These are phyloP conservation scores for Diplogelasinospora grovesii DNA, from an alignment of 495 filamentous ascomycete species.

Conservation along the genomic window DNA sequence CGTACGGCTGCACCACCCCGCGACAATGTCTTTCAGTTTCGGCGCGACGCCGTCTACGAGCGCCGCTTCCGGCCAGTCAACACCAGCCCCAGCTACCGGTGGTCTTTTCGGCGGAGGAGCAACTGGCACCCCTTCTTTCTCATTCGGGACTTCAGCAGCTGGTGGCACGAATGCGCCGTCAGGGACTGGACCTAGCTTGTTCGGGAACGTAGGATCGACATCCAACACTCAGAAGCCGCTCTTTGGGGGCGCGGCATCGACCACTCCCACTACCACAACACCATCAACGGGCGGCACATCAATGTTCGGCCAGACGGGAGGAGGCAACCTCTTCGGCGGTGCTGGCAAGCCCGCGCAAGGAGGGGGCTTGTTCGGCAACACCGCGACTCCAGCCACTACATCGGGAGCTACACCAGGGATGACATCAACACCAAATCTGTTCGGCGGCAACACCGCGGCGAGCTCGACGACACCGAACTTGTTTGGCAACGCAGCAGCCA, in stretches of 20 bases:
- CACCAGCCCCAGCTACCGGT: constrained; percentile 30
- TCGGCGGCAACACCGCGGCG: constrained; percentile 30
- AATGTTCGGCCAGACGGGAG: no score
- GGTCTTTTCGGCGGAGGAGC: constrained; percentile 30
- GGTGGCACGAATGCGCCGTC: constrained; percentile 22
- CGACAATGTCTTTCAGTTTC: constrained; percentile 31
- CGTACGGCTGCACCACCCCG: constrained; percentile 1
- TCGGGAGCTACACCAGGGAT: no score
- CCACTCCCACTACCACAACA: constrained; percentile 19
- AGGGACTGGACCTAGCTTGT: constrained; percentile 33
- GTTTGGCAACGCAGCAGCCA: constrained; percentile 6
- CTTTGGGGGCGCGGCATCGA: constrained; percentile 24
- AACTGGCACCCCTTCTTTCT: constrained; percentile 19
- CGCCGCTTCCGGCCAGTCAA: constrained; percentile 29
- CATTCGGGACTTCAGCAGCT: constrained; percentile 27
- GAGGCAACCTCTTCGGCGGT: constrained; percentile 33
- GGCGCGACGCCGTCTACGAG: constrained; percentile 29
- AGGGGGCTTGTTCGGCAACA: constrained; percentile 19
- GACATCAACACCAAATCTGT: constrained; percentile 15
- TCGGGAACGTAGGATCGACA: constrained; percentile 38
- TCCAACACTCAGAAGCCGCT: constrained; percentile 21
- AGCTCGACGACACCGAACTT: constrained; percentile 25
- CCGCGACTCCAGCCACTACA: constrained; percentile 9
- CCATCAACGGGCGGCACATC: constrained; percentile 16
- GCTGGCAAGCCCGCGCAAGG: constrained; percentile 7